A percentile compares a stretch with the other conserved stretches of the same genome.
phyloP scores from a whole-genome alignment of 768 basidiomycete genomes.

The Guyanaporus albipodus region DNA sequence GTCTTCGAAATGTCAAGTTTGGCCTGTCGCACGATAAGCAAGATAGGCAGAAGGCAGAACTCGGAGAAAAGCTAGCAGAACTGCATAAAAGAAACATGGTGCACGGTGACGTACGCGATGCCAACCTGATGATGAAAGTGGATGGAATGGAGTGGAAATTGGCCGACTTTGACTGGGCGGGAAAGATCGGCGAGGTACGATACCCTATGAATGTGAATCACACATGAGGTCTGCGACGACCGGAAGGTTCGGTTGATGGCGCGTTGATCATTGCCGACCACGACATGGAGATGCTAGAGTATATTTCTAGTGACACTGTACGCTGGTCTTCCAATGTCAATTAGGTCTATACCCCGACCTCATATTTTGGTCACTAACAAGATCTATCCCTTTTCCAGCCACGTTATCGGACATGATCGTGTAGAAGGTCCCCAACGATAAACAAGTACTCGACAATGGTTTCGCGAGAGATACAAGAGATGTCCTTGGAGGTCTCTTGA shows the following conservation, averaged over 20 bases:
- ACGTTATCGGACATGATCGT: too few species aligned
- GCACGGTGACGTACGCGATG: conserved; percentile 22
- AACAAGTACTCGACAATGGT: too few species aligned
- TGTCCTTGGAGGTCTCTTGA: too few species aligned
- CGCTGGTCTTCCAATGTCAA: too few species aligned
- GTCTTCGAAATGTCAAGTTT: background rate
- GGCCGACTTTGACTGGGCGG: conserved; percentile 30
- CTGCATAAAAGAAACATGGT: conserved; percentile 18
- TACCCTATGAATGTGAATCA: conserved; percentile 13
- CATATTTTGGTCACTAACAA: too few species aligned
- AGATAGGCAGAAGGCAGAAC: background rate
- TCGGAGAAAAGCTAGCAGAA: background rate
- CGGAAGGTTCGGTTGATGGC: background rate
- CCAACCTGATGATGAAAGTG: conserved; percentile 16
- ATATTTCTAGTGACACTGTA: too few species aligned
- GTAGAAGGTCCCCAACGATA: too few species aligned
- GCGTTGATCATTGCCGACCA: background rate
- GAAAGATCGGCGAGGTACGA: conserved; percentile 14
- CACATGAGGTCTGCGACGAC: background rate
- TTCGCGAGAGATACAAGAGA: too few species aligned
- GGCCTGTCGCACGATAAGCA: background rate
- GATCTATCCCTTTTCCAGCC: too few species aligned
- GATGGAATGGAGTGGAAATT: background rate
- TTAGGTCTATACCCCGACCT: too few species aligned
- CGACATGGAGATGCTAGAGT: background rate